Base-by-base conservation (phyloP, 2,329 filamentous ascomycete species). In the Aureobasidium sp. region DNA sequence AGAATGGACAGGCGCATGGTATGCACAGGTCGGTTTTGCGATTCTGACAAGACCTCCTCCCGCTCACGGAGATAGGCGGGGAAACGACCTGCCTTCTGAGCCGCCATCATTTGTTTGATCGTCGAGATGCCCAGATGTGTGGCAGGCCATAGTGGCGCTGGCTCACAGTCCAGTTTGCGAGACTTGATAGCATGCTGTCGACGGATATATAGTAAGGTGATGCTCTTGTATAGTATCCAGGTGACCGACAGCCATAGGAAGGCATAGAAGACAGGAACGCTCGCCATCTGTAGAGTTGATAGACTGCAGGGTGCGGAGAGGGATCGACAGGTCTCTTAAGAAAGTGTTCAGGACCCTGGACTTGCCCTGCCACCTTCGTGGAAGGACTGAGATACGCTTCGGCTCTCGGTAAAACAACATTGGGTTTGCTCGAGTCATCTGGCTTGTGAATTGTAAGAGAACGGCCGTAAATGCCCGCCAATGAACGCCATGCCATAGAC, bases 111-210 rank as follows among this genome's bases (percentile, higher is more conserved):
- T 29, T 66, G 47, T 58, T 67, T 67, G 49, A 71, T 57, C 43
- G 65, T 61, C 15, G 67, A 66, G 55, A 69, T 55, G 5, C 70
- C 70, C 11, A 71, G 54, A 55, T 70, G 64, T 15, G 69, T 70
- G 13, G 65, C 57, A 1, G 66, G 66, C 50, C 64, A 65, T 19
- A 43, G 57, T 21, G 67, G 67, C 9, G 67, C 57, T 42, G 57
- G 50, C 38, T 57, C 57, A n/a, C 61, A 62, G 19, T 46, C 58
- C 33, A 60, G 27, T 23, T 59, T 59, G 1, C 55, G 55, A 23
- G 55, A 59, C 25, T 59, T 59, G 55, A 59, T 59, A 31, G 45
- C 55, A 59, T 59, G 55, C 17, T 59, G 55, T 35, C 55, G 55
- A 7, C 55, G 43, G n/a, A 50, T 29, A 25, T 59, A 50, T 11